Percentiles rank a stretch among this genome's conserved stretches.
Evolutionary conservation across 805 yeast genomes (phyloP).

Genomic region (Candida tibetensis): DNA sequence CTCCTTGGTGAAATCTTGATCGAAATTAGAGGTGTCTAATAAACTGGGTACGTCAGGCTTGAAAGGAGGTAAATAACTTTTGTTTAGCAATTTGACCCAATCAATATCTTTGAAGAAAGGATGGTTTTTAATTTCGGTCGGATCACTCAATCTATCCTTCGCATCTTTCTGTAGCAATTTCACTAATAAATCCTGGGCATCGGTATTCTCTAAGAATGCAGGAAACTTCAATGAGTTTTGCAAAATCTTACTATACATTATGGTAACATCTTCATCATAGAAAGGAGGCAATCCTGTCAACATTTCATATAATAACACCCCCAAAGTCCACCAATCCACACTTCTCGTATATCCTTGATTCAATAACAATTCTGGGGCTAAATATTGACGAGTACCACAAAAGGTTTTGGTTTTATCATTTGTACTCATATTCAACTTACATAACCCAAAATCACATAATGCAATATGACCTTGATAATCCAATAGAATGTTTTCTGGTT

Average conservation of each 20-base stretch:
- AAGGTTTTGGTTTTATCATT: conserved; percentile 88
- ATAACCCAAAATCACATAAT: conserved; percentile 93
- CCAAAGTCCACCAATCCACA: conserved; percentile 99
- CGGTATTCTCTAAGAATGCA: conserved; percentile 70
- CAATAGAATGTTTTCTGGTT: conserved; percentile 91
- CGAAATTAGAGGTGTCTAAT: conserved; percentile 90
- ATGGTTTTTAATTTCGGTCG: conserved; percentile 79
- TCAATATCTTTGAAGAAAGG: conserved; percentile 85
- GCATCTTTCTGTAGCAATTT: conserved; percentile 86
- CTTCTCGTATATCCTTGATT: conserved; percentile 94
- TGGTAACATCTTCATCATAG: conserved; percentile 88
- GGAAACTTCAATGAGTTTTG: conserved; percentile 91
- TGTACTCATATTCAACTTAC: conserved; percentile 91
- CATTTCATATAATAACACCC: conserved; percentile 92
- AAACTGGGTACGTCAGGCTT: conserved; percentile 87
- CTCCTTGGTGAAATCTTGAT: conserved; percentile 87
- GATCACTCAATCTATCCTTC: conserved; percentile 71
- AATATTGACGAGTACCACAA: conserved; percentile 97
- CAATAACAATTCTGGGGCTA: conserved; percentile 89
- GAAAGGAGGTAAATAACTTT: conserved; percentile 92
- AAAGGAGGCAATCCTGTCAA: conserved; percentile 96
- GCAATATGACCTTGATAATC: conserved; percentile 99
- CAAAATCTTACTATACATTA: conserved; percentile 90
- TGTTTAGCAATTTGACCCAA: conserved; percentile 78
- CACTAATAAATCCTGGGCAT: conserved; percentile 76